Evolutionary conservation across 306 rosid species (phyloP), one percentile per base, ranked within the genome.

Genomic region (Fagus crenata): DNA sequence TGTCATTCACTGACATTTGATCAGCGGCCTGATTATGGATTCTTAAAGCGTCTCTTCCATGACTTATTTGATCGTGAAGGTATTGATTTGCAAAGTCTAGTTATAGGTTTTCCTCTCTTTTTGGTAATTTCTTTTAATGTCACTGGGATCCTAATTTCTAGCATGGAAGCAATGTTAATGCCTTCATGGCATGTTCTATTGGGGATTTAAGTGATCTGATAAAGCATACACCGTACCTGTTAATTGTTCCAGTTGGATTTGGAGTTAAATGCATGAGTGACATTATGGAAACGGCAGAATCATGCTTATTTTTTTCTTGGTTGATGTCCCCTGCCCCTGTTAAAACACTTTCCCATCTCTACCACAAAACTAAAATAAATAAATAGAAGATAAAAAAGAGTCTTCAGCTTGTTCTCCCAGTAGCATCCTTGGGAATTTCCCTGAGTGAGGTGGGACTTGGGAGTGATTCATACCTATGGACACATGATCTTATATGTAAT

Each of bases 21-120:
- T 77, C 99, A 95, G 84, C 87, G 97, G 67, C 99, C 97, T 81
- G 99, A 95, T 86, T 95, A 95, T 88, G 99, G 96, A 73, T 95
- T 95, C 88, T 90, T 95, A 83, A 95, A 90, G 81, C 93, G 99
- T 51, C 85, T 95, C 39, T 90, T 92, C 86, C 93, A 93, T 58
- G 97, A 95, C 67, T 82, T 88, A 81, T 92, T 95, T 92, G 36
- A 89, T 68, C 93, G 92, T 65, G 93, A 92, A 92, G 99, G 99
- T 95, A 84, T 67, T 42, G 71, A 37, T 72, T 55, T 51, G 18
- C 54, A 67, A 75, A 76, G 49, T 72, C 63, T 71, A 2, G 3
- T 7, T 7, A n/a, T 15, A 35, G 64, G 7, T 67, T 67, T 54
- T 59, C 42, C 64, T 75, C 4, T 22, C 5, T 2, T 36, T 8